Base-by-base conservation (phyloP, 805 yeast species). In the Saccharomycopsis capsularis region DNA sequence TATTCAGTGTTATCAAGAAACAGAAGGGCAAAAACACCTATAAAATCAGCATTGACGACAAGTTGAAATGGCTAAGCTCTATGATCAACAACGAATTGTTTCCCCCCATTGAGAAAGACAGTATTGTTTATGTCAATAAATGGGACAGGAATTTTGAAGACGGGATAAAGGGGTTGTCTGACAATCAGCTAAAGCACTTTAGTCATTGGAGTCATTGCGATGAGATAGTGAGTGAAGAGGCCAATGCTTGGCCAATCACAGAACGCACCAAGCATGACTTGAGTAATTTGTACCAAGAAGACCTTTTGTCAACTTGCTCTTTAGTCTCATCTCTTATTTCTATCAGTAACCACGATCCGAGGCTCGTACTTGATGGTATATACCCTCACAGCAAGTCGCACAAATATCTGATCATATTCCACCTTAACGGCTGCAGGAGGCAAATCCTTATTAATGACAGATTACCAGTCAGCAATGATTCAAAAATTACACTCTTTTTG, bases 311-410 rank as follows among this genome's bases (percentile, higher is more conserved):
- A 2, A 53, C 48, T 3, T 53, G 56, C 18, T 47, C 54, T 4
- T 36, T 53, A 5, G 48, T 53, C 7, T 45, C 54, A 11, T 43
- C 53, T 4, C 15, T 50, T 29, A 40, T 53, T 13, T 53, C 54
- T 3, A 44, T 47, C 5, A 40, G 22, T 9, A 50, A 44, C 29
- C n/a, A 41, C 18, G 27, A 47, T 29, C 47, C 54, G 16, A 22
- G 38, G 5, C 25, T 50, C 2, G 5, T 50, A 3, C 30, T 13
- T n/a, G 19, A 24, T 13, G 30, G 15, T 1, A 41, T 53, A 2
- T 21, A 21, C 9, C 54, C 56, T 3, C 48, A 44, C 27, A 21
- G 42, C 13, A 18, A 13, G 23, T 44, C 50, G 5, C 39, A 25
- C n/a, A 51, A 51, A 35, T 53, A 53, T 43, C n/a, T 25, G 15